Base-by-base conservation (phyloP, 768 basidiomycete species). In the Pholiota conissans region DNA sequence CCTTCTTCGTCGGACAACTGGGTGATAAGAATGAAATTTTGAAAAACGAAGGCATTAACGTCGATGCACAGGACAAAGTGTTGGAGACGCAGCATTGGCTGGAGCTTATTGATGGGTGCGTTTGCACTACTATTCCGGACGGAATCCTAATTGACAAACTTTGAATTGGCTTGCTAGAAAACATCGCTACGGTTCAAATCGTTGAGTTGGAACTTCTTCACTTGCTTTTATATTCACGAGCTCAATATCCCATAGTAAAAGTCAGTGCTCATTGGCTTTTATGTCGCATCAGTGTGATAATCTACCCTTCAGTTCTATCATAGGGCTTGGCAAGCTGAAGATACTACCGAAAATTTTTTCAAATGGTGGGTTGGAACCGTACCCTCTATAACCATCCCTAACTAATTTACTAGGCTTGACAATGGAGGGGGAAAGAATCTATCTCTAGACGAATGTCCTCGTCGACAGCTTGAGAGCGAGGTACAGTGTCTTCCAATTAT, bases 301-400 rank as follows among this genome's bases (percentile, higher is more conserved):
- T 8, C 13, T 11, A 9, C 16, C 9, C 32, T 52, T 18, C 37
- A 85, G 83, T 84, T 72, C 71, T 90, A 89, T 66, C 84, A 86
- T 63, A 71, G 69, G 55, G 68, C 69, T 52, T 90, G 88, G 87
- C 73, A 79, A 57, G 74, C 80, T 49, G 78, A 76, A 7, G 80
- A 87, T 58, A 87, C 87, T 0, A 65, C 61, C 27, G 85, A 89
- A 55, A 89, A 87, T 65, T 88, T 90, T 65, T 90, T 89, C 71
- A 71, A 71, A 58, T 86, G 84, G 84, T 83, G 47, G 46, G 68
- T 51, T 3, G 22, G 9, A 26, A 11, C 16, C 14, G 27, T 40
- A 20, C 18, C 14, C 3, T n/a, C n/a, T 13, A 11, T 20, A 40
- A 34, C 45, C 8, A 5, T 20, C 26, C 18, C 32, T 40, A 26